Evolutionary conservation across 164 flowering plant genomes (phyloP).

Genomic region (Magnolia changhungtana): DNA sequence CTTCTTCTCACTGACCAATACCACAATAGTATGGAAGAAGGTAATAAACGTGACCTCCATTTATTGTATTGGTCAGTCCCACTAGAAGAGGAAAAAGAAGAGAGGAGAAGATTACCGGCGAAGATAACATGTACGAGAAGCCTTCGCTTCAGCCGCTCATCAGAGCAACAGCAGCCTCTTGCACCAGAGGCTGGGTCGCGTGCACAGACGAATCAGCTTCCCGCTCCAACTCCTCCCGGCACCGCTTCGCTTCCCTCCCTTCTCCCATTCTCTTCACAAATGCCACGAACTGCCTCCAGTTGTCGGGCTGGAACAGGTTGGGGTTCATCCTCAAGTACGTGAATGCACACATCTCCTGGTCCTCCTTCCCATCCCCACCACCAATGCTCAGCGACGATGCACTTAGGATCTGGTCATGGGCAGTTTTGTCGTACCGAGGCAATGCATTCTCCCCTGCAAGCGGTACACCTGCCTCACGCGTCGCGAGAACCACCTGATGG

Average conservation of each 20-base stretch:
- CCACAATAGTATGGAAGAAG: not conserved
- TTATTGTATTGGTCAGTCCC: not conserved
- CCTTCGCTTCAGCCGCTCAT: slow-evolving; percentile 25
- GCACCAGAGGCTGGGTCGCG: slow-evolving; percentile 63
- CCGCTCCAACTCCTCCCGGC: slow-evolving; percentile 74
- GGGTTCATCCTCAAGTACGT: slow-evolving; percentile 92
- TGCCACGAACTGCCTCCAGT: slow-evolving; percentile 75
- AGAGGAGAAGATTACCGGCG: not conserved
- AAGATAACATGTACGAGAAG: not conserved
- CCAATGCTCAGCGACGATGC: slow-evolving; percentile 39
- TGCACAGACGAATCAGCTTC: slow-evolving; percentile 82
- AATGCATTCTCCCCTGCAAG: slow-evolving; percentile 96
- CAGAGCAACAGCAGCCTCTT: slow-evolving; percentile 70
- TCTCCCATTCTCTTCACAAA: slow-evolving; percentile 86
- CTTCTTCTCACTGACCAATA: not conserved
- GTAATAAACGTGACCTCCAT: not conserved
- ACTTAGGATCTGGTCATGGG: slow-evolving; percentile 66
- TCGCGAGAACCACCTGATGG: slow-evolving; percentile 69
- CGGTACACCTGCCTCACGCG: slow-evolving; percentile 53
- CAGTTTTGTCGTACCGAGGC: slow-evolving; percentile 74
- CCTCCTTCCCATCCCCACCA: slow-evolving; percentile 27
- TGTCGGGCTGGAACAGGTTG: slow-evolving; percentile 65
- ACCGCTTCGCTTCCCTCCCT: slow-evolving; percentile 42
- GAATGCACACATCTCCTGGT: slow-evolving; percentile 77
- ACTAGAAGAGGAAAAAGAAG: not conserved